phyloP scores from a whole-genome alignment of 805 yeast species.

The Helenozyma baotianmanensis region DNA sequence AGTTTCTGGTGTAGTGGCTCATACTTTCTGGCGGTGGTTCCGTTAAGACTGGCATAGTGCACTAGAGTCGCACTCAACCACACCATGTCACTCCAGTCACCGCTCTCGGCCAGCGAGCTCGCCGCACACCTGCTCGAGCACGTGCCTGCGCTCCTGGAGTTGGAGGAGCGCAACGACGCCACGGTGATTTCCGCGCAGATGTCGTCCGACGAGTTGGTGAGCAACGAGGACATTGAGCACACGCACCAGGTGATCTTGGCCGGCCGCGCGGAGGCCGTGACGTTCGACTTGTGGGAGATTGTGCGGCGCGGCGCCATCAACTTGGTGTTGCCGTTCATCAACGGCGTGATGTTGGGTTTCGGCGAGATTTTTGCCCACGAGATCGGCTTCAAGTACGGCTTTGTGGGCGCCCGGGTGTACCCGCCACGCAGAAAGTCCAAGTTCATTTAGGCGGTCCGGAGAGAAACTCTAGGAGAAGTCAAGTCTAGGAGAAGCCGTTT shows the following conservation, averaged over 20 bases:
- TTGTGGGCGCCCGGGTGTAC: constrained; percentile 65
- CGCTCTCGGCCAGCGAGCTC: too few species aligned
- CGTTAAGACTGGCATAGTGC: too few species aligned
- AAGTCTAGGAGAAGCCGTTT: too few species aligned
- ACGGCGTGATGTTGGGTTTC: constrained; percentile 93
- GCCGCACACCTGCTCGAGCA: too few species aligned
- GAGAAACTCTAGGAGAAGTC: not conserved
- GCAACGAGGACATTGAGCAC: constrained; percentile 22
- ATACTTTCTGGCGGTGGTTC: too few species aligned
- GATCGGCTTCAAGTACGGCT: constrained; percentile 72
- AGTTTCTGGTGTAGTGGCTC: too few species aligned
- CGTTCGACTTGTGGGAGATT: constrained; percentile 34
- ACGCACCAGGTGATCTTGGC: constrained; percentile 22
- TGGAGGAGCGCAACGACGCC: too few species aligned
- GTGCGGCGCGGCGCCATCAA: constrained; percentile 61
- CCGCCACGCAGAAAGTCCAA: constrained; percentile 29
- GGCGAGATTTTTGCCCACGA: constrained; percentile 96
- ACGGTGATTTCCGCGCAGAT: constrained; percentile 2
- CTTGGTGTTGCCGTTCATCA: constrained; percentile 77
- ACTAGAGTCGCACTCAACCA: too few species aligned
- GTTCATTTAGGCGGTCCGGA: constrained; percentile 2
- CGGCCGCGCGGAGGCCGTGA: constrained; percentile 15
- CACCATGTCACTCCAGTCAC: too few species aligned
- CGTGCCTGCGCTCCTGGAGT: too few species aligned
- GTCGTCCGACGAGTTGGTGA: constrained; percentile 30